Conservation (phyloP, 306 rosid genomes). For the Parietaria judaica region DNA sequence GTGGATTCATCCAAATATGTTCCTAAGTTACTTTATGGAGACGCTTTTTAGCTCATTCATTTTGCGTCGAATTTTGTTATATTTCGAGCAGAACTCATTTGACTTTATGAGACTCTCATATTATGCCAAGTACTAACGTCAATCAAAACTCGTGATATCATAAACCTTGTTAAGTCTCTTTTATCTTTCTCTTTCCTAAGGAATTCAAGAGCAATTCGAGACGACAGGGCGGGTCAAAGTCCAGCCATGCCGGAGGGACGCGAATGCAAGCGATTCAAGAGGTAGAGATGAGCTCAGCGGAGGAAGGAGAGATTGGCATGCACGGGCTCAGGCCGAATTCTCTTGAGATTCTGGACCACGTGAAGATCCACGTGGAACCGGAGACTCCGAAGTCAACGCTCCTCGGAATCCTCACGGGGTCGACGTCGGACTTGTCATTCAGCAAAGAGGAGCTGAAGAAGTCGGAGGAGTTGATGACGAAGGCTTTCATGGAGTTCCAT, state of each 20-base stretch:
- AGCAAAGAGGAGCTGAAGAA: constrained; percentile 46
- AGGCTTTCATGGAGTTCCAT: constrained; percentile 54
- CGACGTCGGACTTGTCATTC: constrained; percentile 35
- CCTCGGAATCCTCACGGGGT: constrained; percentile 34
- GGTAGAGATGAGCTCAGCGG: constrained; percentile 43
- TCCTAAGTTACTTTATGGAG: too few species aligned
- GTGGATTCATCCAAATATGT: too few species aligned
- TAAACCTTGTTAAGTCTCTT: too few species aligned
- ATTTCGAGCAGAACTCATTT: too few species aligned
- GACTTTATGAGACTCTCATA: too few species aligned
- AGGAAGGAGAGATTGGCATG: constrained; percentile 15
- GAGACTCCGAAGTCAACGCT: constrained; percentile 54
- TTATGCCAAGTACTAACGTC: too few species aligned
- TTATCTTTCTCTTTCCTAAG: too few species aligned
- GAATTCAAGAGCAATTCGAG: too few species aligned
- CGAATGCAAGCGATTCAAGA: constrained; percentile 52
- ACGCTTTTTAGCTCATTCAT: too few species aligned
- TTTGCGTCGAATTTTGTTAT: too few species aligned
- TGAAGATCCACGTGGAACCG: constrained; percentile 43
- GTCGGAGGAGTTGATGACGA: constrained; percentile 43
- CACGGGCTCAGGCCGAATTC: constrained; percentile 37
- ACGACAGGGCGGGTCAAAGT: too few species aligned
- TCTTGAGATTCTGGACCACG: constrained; percentile 43
- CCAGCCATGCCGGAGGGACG: constrained; percentile 12
- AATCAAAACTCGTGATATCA: too few species aligned